A percentile compares a stretch with the other conserved stretches of the same genome.
Conservation (phyloP, 768 basidiomycete species). For the Suillus fuscotomentosus region DNA sequence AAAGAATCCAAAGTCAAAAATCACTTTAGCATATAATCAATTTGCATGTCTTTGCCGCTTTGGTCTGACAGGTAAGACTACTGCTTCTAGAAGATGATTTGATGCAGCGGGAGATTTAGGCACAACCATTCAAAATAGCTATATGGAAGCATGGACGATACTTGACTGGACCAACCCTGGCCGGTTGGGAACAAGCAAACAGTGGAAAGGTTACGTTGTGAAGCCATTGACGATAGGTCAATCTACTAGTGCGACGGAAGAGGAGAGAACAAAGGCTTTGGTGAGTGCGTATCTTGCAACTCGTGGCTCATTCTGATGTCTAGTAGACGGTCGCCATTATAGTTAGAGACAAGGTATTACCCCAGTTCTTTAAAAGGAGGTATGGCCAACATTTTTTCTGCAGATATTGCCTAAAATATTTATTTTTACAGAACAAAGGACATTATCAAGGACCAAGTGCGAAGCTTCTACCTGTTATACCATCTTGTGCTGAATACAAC, state of each 20-base stretch:
- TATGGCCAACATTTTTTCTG: conserved; percentile 20
- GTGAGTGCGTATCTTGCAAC: conserved; percentile 29
- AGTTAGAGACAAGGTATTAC: conserved; percentile 68
- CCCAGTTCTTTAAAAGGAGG: conserved; percentile 83
- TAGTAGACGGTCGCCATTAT: conserved; percentile 55
- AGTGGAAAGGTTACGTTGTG: conserved; percentile 78
- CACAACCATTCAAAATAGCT: conserved; percentile 82
- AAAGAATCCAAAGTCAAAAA: conserved; percentile 73
- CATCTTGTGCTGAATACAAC: not conserved
- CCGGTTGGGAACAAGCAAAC: conserved; percentile 60
- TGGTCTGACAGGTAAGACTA: conserved; percentile 67
- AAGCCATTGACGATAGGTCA: conserved; percentile 70
- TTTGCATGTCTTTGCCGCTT: conserved; percentile 71
- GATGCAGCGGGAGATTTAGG: not conserved
- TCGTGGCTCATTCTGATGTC: conserved; percentile 3
- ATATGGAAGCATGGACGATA: conserved; percentile 89
- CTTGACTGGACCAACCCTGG: conserved; percentile 92
- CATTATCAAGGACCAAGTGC: conserved; percentile 68
- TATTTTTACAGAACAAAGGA: conserved; percentile 59
- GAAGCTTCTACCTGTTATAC: not conserved
- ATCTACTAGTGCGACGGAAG: conserved; percentile 59
- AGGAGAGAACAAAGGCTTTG: conserved; percentile 54
- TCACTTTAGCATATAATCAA: conserved; percentile 66
- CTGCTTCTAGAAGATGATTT: conserved; percentile 8
- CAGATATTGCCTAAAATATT: not conserved